Base-by-base conservation (phyloP, 805 yeast genomes). In the Barnettozyma wickerhamii region DNA sequence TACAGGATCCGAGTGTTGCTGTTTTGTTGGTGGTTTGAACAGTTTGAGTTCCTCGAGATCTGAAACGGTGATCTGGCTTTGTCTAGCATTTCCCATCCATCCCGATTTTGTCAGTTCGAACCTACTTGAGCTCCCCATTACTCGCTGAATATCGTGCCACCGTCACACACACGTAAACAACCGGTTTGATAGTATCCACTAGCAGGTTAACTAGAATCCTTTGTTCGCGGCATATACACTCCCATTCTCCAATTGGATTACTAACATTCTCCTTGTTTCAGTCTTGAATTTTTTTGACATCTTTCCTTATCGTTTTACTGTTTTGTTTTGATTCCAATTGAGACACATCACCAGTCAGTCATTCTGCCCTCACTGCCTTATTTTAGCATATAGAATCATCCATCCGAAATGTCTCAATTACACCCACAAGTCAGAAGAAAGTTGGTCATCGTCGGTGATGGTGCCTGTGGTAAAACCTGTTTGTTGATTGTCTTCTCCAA, bases 391-490 rank as follows among this genome's bases (percentile, higher is more conserved):
- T 35, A 28, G 21, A 34, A 29, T n/a, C n/a, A n/a, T 30, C 19
- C 34, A 24, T 33, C 35, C 33, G 47, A 28, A 46, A 56, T 56
- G 60, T 55, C 60, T 42, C 54, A 50, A 42, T 38, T 44, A 19
- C 59, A 47, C 38, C 46, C 60, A 41, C 59, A 56, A 45, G 62
- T 65, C 44, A 66, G 88, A 74, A 81, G 84, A 70, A 88, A 88
- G 69, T 75, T 88, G 60, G 96, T 89, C 64, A 86, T 89, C 60
- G 96, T 88, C 42, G 96, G 96, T 66, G 96, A 88, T 65, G 96
- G 96, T 79, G 95, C 95, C 43, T 89, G 96, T 73, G 96, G 96
- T 71, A 88, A 88, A 63, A 89, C 96, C 7, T 89, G 95, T 77
- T 71, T 88, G 56, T 74, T 88, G 64, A 88, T 89, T 71, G 84